Evolutionary conservation across 2,329 filamentous ascomycete species (phyloP).

Genomic region (Exophiala oligosperma): DNA sequence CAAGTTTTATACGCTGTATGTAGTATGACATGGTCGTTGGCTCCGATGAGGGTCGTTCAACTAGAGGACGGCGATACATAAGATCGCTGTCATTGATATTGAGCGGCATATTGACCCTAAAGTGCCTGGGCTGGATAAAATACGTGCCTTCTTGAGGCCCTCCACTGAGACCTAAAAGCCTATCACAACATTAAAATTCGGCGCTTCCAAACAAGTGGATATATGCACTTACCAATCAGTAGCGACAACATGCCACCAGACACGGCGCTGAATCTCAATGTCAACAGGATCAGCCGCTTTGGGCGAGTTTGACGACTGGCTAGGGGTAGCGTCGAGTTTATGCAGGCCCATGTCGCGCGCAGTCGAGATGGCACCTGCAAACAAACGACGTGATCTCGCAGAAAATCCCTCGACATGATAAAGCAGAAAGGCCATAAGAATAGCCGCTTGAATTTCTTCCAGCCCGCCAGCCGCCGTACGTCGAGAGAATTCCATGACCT

Average conservation of each 20-base stretch:
- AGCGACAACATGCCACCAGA: constrained; percentile 46
- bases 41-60: constrained; percentile 33
- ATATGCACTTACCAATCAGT: constrained; percentile 42
- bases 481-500: constrained; percentile 21
- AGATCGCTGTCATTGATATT: constrained; percentile 46
- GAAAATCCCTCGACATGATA: constrained; percentile 26
- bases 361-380: constrained; percentile 11
- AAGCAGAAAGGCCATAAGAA: constrained; percentile 24
- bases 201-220: neutral
- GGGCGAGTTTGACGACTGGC: constrained; percentile 21
- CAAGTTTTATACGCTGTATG: constrained; percentile 43
- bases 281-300: constrained; percentile 29
- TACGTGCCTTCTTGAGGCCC: constrained; percentile 49
- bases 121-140: constrained; percentile 41
- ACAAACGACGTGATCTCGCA: constrained; percentile 16
- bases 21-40: constrained; percentile 50
- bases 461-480: constrained; percentile 10
- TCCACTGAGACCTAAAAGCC: constrained; percentile 42
- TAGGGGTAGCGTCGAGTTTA: constrained; percentile 33
- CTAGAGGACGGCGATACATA: constrained; percentile 10
- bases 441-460: constrained; percentile 21
- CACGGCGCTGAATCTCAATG: constrained; percentile 41
- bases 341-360: constrained; percentile 40
- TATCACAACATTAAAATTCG: constrained; percentile 18
- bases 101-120: constrained; percentile 41